Percentiles rank a stretch among this genome's conserved stretches.
Conservation (phyloP, 2,329 filamentous ascomycete genomes). For the Fusarium siculi region DNA sequence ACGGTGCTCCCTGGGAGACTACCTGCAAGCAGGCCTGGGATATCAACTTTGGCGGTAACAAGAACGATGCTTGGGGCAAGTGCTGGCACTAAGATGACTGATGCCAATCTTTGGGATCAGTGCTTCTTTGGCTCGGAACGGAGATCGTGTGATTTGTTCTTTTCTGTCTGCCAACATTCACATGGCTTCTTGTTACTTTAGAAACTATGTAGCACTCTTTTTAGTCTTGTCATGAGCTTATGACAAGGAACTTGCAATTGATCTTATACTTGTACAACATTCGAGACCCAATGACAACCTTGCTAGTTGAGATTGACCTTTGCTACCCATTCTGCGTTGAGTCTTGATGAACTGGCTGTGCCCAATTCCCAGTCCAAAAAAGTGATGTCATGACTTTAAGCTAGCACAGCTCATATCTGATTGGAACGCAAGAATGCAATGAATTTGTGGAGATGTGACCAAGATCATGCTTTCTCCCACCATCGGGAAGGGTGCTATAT, state of each 20-base stretch:
- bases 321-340: neutral
- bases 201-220: neutral
- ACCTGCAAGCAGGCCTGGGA: slow-evolving; percentile 25
- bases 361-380: no score
- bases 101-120: neutral
- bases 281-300: neutral
- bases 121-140: no score
- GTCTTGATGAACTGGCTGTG: no score
- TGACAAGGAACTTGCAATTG: neutral
- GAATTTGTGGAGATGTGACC: no score
- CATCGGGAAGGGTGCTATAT: no score
- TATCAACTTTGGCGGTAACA: slow-evolving; percentile 20
- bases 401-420: no score
- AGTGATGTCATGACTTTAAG: no score
- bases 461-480: no score
- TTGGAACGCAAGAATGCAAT: no score
- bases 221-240: neutral
- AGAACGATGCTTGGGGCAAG: slow-evolving; percentile 1
- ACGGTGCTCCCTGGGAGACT: slow-evolving; percentile 21
- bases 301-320: neutral
- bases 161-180: neutral
- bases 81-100: slow-evolving; percentile 27
- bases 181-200: neutral
- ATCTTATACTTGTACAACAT: neutral
- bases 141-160: neutral